These are phyloP conservation scores for Diaporthe longicolla DNA, from an alignment of 2,329 filamentous ascomycete species.

Conservation along the genomic window DNA sequence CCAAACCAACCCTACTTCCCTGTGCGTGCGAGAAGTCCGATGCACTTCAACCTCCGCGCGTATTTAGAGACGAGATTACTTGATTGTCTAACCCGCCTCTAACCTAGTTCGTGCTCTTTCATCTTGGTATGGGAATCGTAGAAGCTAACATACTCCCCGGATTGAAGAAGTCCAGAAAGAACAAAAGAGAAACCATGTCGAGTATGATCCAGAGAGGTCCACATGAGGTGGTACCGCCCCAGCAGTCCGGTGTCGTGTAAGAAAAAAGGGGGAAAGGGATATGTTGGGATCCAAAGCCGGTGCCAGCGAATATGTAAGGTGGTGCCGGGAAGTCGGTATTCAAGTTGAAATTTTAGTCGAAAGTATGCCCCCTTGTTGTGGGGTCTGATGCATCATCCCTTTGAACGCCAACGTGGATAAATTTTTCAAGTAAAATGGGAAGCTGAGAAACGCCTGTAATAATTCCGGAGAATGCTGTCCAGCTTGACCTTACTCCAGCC, in stretches of 20 bases:
- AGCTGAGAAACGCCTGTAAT: slow-evolving; percentile 15
- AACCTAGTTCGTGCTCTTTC: slow-evolving; percentile 8
- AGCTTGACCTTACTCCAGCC: slow-evolving; percentile 19
- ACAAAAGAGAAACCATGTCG: slow-evolving; percentile 18
- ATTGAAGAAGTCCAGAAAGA: not conserved
- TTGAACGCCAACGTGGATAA: slow-evolving; percentile 30
- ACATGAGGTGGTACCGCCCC: not conserved
- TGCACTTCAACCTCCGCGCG: not conserved
- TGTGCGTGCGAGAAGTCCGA: not conserved
- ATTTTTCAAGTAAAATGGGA: not conserved
- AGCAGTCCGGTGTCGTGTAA: slow-evolving; percentile 13
- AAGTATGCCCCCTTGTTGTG: not conserved
- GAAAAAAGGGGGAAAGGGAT: not conserved
- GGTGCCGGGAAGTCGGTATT: slow-evolving; percentile 31
- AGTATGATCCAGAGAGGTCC: not conserved
- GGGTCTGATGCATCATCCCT: slow-evolving; percentile 31
- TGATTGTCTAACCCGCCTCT: slow-evolving; percentile 19
- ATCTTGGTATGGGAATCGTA: slow-evolving; percentile 12
- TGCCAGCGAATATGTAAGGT: slow-evolving; percentile 37
- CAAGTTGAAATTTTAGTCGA: slow-evolving; percentile 9
- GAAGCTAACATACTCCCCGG: not conserved
- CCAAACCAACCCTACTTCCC: not conserved
- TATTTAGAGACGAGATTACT: slow-evolving; percentile 3
- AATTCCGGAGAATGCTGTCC: slow-evolving; percentile 16
- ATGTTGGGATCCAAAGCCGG: slow-evolving; percentile 35